Percentiles rank a stretch among this genome's conserved stretches.
These are phyloP conservation scores for Aspergillus pseudotamarii DNA, from an alignment of 2,329 filamentous ascomycete species.

Conservation along the genomic window DNA sequence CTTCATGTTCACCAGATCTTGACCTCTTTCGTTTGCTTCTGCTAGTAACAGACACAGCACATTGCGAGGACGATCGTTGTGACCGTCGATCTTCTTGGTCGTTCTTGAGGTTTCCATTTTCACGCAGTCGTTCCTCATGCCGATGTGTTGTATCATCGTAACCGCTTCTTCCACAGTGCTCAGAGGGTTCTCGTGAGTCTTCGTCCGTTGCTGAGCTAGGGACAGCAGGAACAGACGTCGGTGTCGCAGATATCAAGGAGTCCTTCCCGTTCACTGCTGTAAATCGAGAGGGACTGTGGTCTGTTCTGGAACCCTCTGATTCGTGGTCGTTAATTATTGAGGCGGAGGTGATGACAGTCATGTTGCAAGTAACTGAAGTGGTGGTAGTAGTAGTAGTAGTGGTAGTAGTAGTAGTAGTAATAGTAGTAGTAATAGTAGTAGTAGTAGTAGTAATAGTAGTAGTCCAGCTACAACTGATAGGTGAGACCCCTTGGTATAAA, in stretches of 20 bases:
- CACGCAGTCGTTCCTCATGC: conserved; percentile 51
- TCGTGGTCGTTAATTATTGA: conserved; percentile 38
- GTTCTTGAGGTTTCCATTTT: conserved; percentile 47
- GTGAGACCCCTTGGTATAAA: background rate
- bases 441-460: background rate
- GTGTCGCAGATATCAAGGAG: conserved; percentile 17
- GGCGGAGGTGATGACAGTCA: conserved; percentile 41
- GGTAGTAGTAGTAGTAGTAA: background rate
- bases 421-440: background rate
- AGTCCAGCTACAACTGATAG: background rate
- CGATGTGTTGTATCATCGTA: conserved; percentile 26
- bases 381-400: background rate
- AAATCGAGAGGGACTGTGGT: conserved; percentile 48
- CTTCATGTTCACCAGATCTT: conserved; percentile 56
- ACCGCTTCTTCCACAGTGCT: conserved; percentile 21
- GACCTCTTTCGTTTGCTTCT: conserved; percentile 72
- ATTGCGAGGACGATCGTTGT: conserved; percentile 29
- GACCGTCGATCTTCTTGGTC: conserved; percentile 27
- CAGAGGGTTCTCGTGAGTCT: conserved; percentile 19
- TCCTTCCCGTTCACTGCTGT: conserved; percentile 51
- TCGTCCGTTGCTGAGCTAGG: conserved; percentile 24
- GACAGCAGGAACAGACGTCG: conserved; percentile 15
- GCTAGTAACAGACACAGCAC: conserved; percentile 20
- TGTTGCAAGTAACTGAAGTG: conserved; percentile 17
- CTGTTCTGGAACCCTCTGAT: conserved; percentile 35